These are phyloP conservation scores for Boletus tomentosulus DNA, from an alignment of 768 basidiomycete genomes.

Conservation along the genomic window DNA sequence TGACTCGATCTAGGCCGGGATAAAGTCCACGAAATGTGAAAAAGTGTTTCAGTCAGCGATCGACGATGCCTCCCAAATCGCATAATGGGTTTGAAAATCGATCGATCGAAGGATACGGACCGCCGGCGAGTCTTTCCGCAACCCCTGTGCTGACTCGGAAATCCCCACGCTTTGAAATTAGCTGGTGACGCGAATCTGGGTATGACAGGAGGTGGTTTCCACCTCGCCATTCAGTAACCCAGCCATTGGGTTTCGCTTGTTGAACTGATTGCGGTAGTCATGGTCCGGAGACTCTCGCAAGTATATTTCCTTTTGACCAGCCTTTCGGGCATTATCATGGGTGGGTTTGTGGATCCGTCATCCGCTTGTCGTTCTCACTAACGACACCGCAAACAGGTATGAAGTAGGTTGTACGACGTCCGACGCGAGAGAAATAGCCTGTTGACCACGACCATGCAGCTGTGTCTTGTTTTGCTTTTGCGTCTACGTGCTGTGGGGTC, in stretches of 20 bases:
- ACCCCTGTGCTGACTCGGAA: neutral
- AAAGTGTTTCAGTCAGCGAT: too few species aligned
- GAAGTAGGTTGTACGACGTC: slow-evolving; percentile 6
- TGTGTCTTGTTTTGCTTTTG: slow-evolving; percentile 19
- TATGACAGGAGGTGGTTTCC: neutral
- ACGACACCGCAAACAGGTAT: slow-evolving; percentile 8
- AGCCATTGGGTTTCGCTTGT: neutral
- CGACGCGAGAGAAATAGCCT: too few species aligned
- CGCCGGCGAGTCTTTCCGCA: too few species aligned
- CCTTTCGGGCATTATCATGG: slow-evolving; percentile 9
- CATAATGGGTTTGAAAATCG: too few species aligned
- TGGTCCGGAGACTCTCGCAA: slow-evolving; percentile 4
- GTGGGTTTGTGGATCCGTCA: slow-evolving; percentile 4
- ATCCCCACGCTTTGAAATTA: neutral
- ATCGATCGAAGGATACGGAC: too few species aligned
- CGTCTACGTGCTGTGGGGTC: slow-evolving; percentile 12
- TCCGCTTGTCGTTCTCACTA: neutral
- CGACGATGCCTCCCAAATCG: too few species aligned
- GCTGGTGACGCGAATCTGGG: neutral
- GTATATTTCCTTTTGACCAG: slow-evolving; percentile 6
- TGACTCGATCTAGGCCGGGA: too few species aligned
- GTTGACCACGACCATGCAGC: slow-evolving; percentile 2
- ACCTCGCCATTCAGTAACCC: too few species aligned
- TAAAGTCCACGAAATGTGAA: too few species aligned
- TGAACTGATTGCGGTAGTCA: neutral